phyloP scores from a whole-genome alignment of 805 yeast genomes.

The Alloascoidea africana region DNA sequence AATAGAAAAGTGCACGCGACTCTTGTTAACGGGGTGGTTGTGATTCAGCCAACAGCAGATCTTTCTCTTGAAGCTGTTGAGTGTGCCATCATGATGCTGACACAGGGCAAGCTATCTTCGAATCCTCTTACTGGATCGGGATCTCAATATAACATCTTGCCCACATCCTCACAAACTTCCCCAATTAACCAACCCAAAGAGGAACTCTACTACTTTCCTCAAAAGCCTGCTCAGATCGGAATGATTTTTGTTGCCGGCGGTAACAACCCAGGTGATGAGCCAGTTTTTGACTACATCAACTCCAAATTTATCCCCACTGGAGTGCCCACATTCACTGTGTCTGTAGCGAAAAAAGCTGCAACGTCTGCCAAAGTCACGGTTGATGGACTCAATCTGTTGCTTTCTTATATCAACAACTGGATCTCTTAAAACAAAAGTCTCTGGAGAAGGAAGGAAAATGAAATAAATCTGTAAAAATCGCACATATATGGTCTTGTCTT shows the following conservation, averaged over 20 bases:
- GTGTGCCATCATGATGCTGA: not conserved
- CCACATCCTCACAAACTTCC: slow-evolving; percentile 3
- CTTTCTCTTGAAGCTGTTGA: slow-evolving; percentile 35
- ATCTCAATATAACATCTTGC: not conserved
- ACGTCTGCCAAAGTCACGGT: slow-evolving; percentile 51
- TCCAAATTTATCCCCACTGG: slow-evolving; percentile 20
- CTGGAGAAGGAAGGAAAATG: too few relatives aligned
- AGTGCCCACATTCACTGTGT: slow-evolving; percentile 30
- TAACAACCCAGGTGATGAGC: slow-evolving; percentile 53
- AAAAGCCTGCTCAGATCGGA: slow-evolving; percentile 4
- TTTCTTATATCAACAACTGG: too few relatives aligned
- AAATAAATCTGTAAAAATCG: too few relatives aligned
- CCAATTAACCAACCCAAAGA: slow-evolving; percentile 10
- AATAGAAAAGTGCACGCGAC: slow-evolving; percentile 55
- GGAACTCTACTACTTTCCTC: slow-evolving; percentile 2
- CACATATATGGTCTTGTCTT: too few relatives aligned
- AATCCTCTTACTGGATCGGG: slow-evolving; percentile 4
- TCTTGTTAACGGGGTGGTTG: slow-evolving; percentile 44
- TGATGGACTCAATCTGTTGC: slow-evolving; percentile 55
- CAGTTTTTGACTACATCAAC: slow-evolving; percentile 40
- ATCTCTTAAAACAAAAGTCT: too few relatives aligned
- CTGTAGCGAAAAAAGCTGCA: slow-evolving; percentile 33
- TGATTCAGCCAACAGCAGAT: slow-evolving; percentile 37
- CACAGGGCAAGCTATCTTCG: slow-evolving; percentile 8
- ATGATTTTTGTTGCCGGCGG: slow-evolving; percentile 47